Base-by-base conservation (phyloP, 768 basidiomycete genomes). In the Mycena latifolia region DNA sequence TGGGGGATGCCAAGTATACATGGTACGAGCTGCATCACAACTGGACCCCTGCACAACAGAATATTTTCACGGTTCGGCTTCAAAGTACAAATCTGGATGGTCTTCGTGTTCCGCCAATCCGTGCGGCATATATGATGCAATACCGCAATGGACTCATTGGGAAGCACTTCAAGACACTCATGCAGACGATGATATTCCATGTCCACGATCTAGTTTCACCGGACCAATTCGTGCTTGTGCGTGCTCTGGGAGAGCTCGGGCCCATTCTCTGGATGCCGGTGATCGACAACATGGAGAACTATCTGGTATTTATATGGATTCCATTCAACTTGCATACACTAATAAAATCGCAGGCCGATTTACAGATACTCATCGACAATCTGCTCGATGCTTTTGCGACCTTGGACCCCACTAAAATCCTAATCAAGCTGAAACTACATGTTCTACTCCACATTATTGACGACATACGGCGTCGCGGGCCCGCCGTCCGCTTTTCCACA, bases 1-100 rank as follows among this genome's bases (percentile, higher is more conserved):
- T 83, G 15, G 80, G 81, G 0, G 55, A 75, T 20, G 69, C 75
- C 24, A 82, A 82, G 48, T 82, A 83, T 65, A 57, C 75, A 0
- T 83, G 81, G 82, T 74, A 79, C 50, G 17, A 37, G 0, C 63
- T 73, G 25, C 1, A 65, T 74, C 65, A 66, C 55, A 28, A 55
- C 0, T 78, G 77, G 79, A 61, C 70, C 2, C 66, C 71, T 2
- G 45, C 48, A 9, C 27, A 75, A 20, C 47, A 74, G 22, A 53
- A 66, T 0, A 3, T 75, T 1, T 77, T 77, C 56, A 67, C 77
- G 0, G 53, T 71, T 2, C 74, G 78, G 0, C 69, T 80, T 8
- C 76, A 77, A 70, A 78, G 69, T 61, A 68, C 61, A 12, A 72
- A 61, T 27, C 43, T 70, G 12, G 47, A 18, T 58, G 71, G 73